These are phyloP conservation scores for Syzygium oleosum DNA, from an alignment of 345 rosid species.

Conservation along the genomic window DNA sequence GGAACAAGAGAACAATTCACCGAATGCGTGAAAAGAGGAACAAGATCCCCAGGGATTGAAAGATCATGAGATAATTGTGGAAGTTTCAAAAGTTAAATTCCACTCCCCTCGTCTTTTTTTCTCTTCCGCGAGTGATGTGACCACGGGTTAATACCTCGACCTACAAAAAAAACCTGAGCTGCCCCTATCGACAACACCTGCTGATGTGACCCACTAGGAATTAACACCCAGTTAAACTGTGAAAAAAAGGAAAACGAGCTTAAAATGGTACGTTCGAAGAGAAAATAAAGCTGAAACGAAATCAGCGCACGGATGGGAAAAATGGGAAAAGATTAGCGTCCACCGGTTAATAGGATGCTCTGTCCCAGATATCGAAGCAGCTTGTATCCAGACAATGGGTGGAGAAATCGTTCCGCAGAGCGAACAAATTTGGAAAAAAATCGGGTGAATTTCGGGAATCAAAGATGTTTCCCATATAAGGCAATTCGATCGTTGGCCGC, in stretches of 20 bases:
- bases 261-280: neutral
- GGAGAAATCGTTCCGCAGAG: neutral
- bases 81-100: neutral
- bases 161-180: slow-evolving; percentile 12
- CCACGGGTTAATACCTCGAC: slow-evolving; percentile 42
- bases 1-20: neutral
- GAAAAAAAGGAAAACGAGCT: slow-evolving; percentile 12
- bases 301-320: neutral
- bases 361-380: slow-evolving; percentile 31
- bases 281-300: neutral
- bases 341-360: slow-evolving; percentile 9
- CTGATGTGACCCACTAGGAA: slow-evolving; percentile 97
- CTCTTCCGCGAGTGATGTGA: slow-evolving; percentile 22
- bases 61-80: neutral
- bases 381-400: neutral
- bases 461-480: neutral
- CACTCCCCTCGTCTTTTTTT: neutral
- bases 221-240: slow-evolving; percentile 67
- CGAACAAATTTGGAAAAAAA: neutral
- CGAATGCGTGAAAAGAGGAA: neutral
- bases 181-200: slow-evolving; percentile 37
- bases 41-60: neutral
- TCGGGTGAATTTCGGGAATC: neutral
- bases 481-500: neutral
- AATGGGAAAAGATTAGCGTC: slow-evolving; percentile 23